phyloP scores from a whole-genome alignment of 148 eudicot species.

The Talinum fruticosum region DNA sequence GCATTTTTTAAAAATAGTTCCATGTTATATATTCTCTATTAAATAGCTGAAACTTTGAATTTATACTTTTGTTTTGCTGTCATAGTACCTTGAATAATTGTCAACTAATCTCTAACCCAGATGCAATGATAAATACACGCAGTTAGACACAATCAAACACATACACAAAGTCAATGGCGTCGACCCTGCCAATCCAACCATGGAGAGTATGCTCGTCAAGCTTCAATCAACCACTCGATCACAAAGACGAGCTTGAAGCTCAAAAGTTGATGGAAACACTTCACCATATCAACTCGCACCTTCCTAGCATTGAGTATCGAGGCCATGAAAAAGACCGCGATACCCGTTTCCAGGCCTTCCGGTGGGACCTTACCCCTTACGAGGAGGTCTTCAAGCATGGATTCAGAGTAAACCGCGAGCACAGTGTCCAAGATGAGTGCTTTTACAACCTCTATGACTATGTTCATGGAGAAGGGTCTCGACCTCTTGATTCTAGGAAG shows the following conservation, averaged over 20 bases:
- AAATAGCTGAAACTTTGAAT: no score
- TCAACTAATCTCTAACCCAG: no score
- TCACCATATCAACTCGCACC: neutral
- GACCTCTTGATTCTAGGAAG: slow-evolving; percentile 3
- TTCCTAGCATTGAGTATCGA: neutral
- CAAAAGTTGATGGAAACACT: neutral
- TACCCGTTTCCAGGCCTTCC: neutral
- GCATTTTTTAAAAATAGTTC: no score
- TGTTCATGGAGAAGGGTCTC: neutral
- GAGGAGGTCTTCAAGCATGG: neutral
- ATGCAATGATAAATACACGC: no score
- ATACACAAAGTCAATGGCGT: neutral
- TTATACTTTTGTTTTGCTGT: no score
- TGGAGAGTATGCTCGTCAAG: slow-evolving; percentile 1
- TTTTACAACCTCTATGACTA: neutral
- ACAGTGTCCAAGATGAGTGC: neutral
- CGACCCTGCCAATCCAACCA: neutral
- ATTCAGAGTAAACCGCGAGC: neutral
- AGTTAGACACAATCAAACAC: neutral
- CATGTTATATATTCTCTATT: no score
- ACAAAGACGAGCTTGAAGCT: neutral
- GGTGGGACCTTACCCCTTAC: slow-evolving; percentile 3
- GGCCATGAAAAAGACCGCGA: neutral
- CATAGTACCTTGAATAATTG: no score
- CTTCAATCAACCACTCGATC: neutral